Evolutionary conservation across 495 filamentous ascomycete genomes (phyloP).

Genomic region (Penicillium roqueforti): DNA sequence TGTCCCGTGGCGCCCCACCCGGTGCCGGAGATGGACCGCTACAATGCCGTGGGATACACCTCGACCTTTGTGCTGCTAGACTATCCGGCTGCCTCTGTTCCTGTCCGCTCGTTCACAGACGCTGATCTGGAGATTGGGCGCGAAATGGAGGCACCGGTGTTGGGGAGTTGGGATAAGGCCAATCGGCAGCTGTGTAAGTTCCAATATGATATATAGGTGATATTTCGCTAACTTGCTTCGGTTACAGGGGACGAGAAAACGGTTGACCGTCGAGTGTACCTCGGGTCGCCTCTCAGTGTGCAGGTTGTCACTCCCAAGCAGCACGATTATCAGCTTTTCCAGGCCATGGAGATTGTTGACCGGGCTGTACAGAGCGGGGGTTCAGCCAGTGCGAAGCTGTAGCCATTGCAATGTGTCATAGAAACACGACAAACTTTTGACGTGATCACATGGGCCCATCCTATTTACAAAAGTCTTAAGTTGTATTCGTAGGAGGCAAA

Average conservation of each 20-base stretch:
- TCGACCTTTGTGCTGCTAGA: slow-evolving; percentile 58
- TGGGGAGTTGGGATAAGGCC: slow-evolving; percentile 57
- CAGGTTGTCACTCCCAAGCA: slow-evolving; percentile 59
- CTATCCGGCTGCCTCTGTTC: slow-evolving; percentile 55
- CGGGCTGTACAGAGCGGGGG: slow-evolving; percentile 27
- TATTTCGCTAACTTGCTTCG: slow-evolving; percentile 4
- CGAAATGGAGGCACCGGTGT: slow-evolving; percentile 37
- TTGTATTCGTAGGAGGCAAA: no score
- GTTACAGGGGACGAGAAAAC: slow-evolving; percentile 46
- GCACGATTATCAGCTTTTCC: slow-evolving; percentile 53
- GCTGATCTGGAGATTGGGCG: slow-evolving; percentile 46
- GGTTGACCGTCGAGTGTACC: slow-evolving; percentile 52
- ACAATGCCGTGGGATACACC: slow-evolving; percentile 60
- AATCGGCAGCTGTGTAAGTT: slow-evolving; percentile 59
- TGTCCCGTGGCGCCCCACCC: slow-evolving; percentile 57
- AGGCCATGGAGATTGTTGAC: slow-evolving; percentile 53
- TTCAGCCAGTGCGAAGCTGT: slow-evolving; percentile 19
- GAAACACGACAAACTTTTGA: neutral
- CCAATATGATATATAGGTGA: neutral
- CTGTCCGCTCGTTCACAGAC: slow-evolving; percentile 46
- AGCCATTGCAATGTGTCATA: neutral
- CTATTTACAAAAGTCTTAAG: no score
- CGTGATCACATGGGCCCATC: no score
- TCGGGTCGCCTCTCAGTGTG: slow-evolving; percentile 52
- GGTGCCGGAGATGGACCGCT: slow-evolving; percentile 59